Conservation (phyloP, 208 protist species). For the Wallacemonas sp. region DNA sequence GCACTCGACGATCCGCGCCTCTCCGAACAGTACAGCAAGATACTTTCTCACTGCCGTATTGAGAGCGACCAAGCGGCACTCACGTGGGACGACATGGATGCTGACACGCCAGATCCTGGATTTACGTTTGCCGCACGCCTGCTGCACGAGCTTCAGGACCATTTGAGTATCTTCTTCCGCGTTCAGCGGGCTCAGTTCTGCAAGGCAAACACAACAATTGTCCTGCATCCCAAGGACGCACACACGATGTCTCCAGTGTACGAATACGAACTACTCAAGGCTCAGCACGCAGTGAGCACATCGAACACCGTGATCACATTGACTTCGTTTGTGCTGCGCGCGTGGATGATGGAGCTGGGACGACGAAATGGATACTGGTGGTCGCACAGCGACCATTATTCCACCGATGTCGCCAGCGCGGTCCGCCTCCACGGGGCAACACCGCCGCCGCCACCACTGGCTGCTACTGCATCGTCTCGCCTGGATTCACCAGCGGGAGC, state of each 20-base stretch:
- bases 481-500: background rate
- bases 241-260: background rate
- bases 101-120: background rate
- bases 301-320: constrained; percentile 44
- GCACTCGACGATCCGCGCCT: constrained; percentile 4
- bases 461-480: background rate
- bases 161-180: background rate
- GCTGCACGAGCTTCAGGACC: background rate
- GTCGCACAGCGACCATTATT: background rate
- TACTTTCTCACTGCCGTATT: constrained; percentile 2
- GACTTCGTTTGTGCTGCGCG: constrained; percentile 27
- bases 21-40: background rate
- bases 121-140: background rate
- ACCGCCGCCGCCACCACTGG: constrained; percentile 8
- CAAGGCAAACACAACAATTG: background rate
- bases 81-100: constrained; percentile 1
- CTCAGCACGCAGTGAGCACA: constrained; percentile 40
- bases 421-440: background rate
- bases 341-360: constrained; percentile 43
- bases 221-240: background rate
- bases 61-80: background rate
- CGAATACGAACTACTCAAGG: constrained; percentile 41
- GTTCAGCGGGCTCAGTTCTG: background rate
- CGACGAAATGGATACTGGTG: constrained; percentile 13
- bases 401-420: background rate